phyloP scores from a whole-genome alignment of 768 basidiomycete species.

The Leccinellum rugosiceps region DNA sequence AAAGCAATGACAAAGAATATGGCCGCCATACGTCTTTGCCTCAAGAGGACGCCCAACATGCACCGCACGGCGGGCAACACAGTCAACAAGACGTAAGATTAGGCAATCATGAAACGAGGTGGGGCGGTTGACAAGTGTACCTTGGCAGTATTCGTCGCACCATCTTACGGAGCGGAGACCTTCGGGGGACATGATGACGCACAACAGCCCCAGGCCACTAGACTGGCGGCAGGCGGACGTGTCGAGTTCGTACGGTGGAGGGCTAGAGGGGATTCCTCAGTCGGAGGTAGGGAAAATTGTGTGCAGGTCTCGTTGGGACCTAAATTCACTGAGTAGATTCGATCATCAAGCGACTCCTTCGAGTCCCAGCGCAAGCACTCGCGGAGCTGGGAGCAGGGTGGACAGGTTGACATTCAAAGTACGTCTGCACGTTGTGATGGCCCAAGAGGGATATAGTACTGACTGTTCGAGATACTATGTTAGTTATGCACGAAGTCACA shows the following conservation, averaged over 20 bases:
- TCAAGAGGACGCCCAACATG: constrained; percentile 31
- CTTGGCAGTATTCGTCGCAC: constrained; percentile 31
- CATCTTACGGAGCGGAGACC: constrained; percentile 33
- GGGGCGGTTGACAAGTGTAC: constrained; percentile 18
- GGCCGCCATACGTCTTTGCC: constrained; percentile 31
- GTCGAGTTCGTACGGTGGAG: constrained; percentile 27
- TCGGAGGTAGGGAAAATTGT: constrained; percentile 30
- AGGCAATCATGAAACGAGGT: constrained; percentile 11
- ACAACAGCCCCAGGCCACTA: constrained; percentile 32
- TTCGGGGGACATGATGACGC: constrained; percentile 32
- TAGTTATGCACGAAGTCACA: constrained; percentile 46
- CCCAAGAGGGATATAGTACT: constrained; percentile 2
- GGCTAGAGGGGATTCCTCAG: constrained; percentile 31
- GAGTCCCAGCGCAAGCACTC: constrained; percentile 54
- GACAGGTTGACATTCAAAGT: constrained; percentile 33
- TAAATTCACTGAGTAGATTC: constrained; percentile 34
- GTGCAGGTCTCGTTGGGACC: constrained; percentile 14
- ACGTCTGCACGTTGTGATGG: constrained; percentile 13
- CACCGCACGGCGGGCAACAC: constrained; percentile 27
- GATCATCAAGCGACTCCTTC: constrained; percentile 38
- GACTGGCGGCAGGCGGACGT: constrained; percentile 35
- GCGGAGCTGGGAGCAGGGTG: constrained; percentile 58
- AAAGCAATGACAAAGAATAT: constrained; percentile 27
- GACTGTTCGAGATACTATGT: constrained; percentile 1
- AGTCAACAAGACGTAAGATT: constrained; percentile 34